Percentiles rank a stretch among this genome's conserved stretches.
These are phyloP conservation scores for Geranomyces michiganensis DNA, from an alignment of 192 early-diverging fungal genomes.

Conservation along the genomic window DNA sequence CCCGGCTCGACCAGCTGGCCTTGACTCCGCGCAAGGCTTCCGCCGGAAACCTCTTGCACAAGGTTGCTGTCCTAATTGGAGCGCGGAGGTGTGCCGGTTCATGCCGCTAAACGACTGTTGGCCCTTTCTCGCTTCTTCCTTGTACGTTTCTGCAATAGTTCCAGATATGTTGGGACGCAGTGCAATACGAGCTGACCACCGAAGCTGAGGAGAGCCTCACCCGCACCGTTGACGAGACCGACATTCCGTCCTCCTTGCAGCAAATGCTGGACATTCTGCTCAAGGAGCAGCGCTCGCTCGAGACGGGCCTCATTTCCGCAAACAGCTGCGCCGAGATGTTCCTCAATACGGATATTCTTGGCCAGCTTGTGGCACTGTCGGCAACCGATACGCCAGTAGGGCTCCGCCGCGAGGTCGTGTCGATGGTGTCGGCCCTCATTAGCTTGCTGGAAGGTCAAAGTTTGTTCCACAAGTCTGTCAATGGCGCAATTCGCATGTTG, in stretches of 20 bases:
- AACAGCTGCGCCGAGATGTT: conserved; percentile 84
- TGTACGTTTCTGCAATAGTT: conserved; percentile 7
- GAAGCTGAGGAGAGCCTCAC: conserved; percentile 37
- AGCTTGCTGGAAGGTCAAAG: conserved; percentile 85
- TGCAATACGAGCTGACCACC: conserved; percentile 33
- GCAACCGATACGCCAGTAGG: conserved; percentile 78
- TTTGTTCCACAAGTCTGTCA: conserved; percentile 86
- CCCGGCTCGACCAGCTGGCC: conserved; percentile 6
- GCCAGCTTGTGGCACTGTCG: conserved; percentile 75
- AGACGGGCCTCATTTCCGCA: conserved; percentile 53
- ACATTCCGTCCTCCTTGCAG: conserved; percentile 73
- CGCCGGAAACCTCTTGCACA: conserved; percentile 2
- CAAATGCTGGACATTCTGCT: conserved; percentile 87
- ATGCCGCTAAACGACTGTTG: too few species aligned
- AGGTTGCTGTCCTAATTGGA: background rate
- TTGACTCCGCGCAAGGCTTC: background rate
- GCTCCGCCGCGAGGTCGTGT: conserved; percentile 77
- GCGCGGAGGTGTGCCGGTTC: background rate
- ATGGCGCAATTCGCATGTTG: conserved; percentile 80
- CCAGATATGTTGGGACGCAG: conserved; percentile 35
- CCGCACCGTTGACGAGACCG: conserved; percentile 67
- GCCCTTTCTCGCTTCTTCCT: too few species aligned
- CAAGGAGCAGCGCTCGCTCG: conserved; percentile 79
- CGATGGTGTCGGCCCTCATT: conserved; percentile 78
- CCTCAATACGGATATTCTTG: conserved; percentile 80